Base-by-base conservation (phyloP, 2,329 filamentous ascomycete species). In the Huntiella abstrusa region DNA sequence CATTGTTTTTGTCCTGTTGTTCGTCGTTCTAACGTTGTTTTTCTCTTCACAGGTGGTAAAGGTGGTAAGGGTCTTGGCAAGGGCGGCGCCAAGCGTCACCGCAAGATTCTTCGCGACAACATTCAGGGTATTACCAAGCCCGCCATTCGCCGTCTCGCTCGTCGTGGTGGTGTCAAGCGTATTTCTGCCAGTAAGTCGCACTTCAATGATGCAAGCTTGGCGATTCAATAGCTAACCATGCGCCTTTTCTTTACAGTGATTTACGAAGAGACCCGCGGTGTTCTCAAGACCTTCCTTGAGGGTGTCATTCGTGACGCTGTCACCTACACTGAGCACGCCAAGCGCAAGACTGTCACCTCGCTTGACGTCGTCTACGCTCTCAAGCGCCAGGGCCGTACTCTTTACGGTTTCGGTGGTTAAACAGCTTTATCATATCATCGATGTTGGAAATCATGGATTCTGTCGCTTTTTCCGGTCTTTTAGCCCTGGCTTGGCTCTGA, bases 161-260 rank as follows among this genome's bases (percentile, higher is more conserved):
- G 87, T 71, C 86, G 87, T 91, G 87, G 87, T 68, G 87, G 87
- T 88, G 87, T 95, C 75, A 95, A 95, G 84, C 87, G 87, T 93
- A 95, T 95, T 62, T 94, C 86, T 61, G 87, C 87, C 64, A 92
- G 42, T 49, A 43, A 45, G 47, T 45, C 15, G 8, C 12, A 22
- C 1, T 13, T 1, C 41, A 4, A 1, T 12, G 15, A 16, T 15
- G 11, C 3, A 35, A 17, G 8, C 13, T 2, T 5, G 5, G 13
- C 16, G n/a, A 17, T 5, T 4, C 5, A 36, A 7, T 19, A 22
- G 19, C 45, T 49, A 49, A 49, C 47, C 28, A 11, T 19, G 22
- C 22, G 22, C 33, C 17, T 5, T 19, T 34, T n/a, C 4, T 45
- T 13, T 33, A 7, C n/a, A 49, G 47, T 83, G 77, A 83, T 83